Evolutionary conservation across 805 yeast species (phyloP).

Genomic region (Nakazawaea pomicola): DNA sequence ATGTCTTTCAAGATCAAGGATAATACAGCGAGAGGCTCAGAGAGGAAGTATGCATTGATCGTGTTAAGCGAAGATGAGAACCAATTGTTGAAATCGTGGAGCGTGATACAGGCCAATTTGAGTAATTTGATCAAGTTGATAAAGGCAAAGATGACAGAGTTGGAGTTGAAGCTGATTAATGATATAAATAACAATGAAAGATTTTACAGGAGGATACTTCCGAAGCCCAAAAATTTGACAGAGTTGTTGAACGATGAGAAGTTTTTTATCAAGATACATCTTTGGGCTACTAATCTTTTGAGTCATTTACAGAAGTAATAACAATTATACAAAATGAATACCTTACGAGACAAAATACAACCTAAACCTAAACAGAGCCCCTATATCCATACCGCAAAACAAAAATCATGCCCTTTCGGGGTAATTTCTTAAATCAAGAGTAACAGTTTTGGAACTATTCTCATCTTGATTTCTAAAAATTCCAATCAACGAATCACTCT

Average conservation of each 20-base stretch:
- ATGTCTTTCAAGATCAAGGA: constrained; percentile 60
- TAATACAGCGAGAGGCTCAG: constrained; percentile 67
- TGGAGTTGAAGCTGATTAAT: constrained; percentile 24
- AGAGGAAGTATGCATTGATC: constrained; percentile 58
- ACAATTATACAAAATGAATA: too few relatives aligned
- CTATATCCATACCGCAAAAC: too few relatives aligned
- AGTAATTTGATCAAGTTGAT: constrained; percentile 36
- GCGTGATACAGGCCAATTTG: constrained; percentile 37
- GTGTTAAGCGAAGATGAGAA: constrained; percentile 52
- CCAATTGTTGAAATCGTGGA: constrained; percentile 52
- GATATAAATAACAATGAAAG: constrained; percentile 36
- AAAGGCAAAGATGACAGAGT: constrained; percentile 22
- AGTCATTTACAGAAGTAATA: constrained; percentile 15
- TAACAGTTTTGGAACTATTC: constrained; percentile 68
- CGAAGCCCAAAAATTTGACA: constrained; percentile 50
- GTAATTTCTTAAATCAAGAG: constrained; percentile 65
- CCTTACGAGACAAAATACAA: too few relatives aligned
- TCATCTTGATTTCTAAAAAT: constrained; percentile 77
- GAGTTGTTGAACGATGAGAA: constrained; percentile 51
- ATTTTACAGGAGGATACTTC: constrained; percentile 51
- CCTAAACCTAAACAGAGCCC: too few relatives aligned
- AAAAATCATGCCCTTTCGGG: constrained; percentile 28
- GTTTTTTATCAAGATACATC: constrained; percentile 52
- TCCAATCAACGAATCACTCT: constrained; percentile 88
- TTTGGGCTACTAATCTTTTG: constrained; percentile 56